These are phyloP conservation scores for Hanseniaspora lindneri DNA, from an alignment of 805 yeast genomes.

Conservation along the genomic window DNA sequence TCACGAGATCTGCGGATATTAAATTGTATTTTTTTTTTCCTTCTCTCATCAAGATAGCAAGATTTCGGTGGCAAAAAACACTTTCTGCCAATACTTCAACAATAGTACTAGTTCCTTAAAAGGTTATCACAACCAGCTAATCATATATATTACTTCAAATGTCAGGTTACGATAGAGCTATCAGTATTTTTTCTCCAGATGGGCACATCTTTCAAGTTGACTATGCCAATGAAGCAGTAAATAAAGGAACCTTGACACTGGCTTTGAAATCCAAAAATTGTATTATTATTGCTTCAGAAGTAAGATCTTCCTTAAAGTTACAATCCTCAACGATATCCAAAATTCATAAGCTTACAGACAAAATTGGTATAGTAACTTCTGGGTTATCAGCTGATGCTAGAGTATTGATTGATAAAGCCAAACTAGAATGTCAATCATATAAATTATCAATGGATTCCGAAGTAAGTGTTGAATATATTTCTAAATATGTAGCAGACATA, in stretches of 20 bases:
- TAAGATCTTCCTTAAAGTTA: conserved; percentile 84
- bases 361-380: conserved; percentile 85
- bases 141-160: conserved; percentile 30
- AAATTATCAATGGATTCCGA: conserved; percentile 89
- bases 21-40: conserved; percentile 16
- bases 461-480: conserved; percentile 78
- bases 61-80: background rate
- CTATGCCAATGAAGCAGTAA: conserved; percentile 94
- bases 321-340: conserved; percentile 94
- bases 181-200: conserved; percentile 97
- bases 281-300: conserved; percentile 93
- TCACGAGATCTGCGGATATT: background rate
- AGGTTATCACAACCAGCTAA: background rate
- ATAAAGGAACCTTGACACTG: conserved; percentile 95
- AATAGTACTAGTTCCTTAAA: too few species aligned
- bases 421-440: conserved; percentile 94
- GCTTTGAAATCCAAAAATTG: conserved; percentile 84
- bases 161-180: conserved; percentile 99
- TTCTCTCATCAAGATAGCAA: background rate
- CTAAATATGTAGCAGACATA: conserved; percentile 93
- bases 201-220: conserved; percentile 99
- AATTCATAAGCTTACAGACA: conserved; percentile 82
- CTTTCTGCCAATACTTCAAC: background rate
- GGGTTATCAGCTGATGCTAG: conserved; percentile 98
- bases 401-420: conserved; percentile 83